phyloP scores from a whole-genome alignment of 2,329 filamentous ascomycete species.

The Verticillium nonalfalfae region DNA sequence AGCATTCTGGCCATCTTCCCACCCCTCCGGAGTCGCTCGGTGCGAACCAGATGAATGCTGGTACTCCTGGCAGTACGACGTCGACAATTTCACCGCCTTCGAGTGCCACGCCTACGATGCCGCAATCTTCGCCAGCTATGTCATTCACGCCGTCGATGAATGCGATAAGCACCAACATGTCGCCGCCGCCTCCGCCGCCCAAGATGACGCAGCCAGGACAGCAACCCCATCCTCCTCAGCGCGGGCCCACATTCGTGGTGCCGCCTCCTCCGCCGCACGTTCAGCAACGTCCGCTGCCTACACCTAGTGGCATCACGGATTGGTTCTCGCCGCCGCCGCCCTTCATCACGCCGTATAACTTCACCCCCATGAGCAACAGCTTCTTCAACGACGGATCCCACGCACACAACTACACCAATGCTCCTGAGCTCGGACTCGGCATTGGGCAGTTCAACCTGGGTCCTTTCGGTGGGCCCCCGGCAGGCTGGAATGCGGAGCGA shows the following conservation, averaged over 20 bases:
- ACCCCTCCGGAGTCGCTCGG: conserved; percentile 38
- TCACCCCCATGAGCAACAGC: conserved; percentile 31
- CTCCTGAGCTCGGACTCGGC: conserved; percentile 19
- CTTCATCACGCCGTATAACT: conserved; percentile 47
- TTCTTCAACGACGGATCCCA: conserved; percentile 27
- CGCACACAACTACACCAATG: conserved; percentile 7
- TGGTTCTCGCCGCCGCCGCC: conserved; percentile 49
- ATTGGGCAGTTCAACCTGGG: conserved; percentile 19
- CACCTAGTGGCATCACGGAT: conserved; percentile 29
- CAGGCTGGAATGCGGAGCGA: conserved; percentile 35
- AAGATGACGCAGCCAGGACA: conserved; percentile 8
- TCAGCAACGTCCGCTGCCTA: conserved; percentile 37
- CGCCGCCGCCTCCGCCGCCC: conserved; percentile 14
- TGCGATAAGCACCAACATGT: conserved; percentile 20
- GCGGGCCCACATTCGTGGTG: conserved; percentile 29
- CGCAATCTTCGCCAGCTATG: conserved; percentile 19
- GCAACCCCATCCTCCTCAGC: conserved; percentile 15
- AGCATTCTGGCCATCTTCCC: conserved; percentile 21
- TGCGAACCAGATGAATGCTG: conserved; percentile 11
- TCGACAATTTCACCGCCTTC: conserved; percentile 30
- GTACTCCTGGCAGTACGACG: conserved; percentile 6
- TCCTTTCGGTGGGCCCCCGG: conserved; percentile 17
- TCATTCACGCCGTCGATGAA: conserved; percentile 4
- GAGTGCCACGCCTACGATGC: conserved; percentile 19
- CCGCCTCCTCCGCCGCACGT: conserved; percentile 20